Evolutionary conservation across 495 filamentous ascomycete genomes (phyloP).

Genomic region (Podospora conica): DNA sequence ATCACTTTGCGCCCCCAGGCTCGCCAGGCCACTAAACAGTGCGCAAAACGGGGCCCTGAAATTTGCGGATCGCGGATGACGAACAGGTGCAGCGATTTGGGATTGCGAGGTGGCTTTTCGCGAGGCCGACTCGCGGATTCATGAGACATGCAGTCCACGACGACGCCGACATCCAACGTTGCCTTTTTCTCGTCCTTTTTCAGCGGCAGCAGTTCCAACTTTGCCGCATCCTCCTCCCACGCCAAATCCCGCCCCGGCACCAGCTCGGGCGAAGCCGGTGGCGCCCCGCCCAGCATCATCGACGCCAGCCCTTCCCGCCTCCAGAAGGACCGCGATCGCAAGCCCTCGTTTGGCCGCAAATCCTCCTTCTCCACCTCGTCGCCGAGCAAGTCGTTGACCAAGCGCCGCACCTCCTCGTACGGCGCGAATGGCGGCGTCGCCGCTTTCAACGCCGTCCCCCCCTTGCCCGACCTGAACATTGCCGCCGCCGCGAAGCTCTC

Average conservation of each 20-base stretch:
- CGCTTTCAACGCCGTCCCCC: slow-evolving; percentile 28
- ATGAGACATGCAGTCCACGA: slow-evolving; percentile 38
- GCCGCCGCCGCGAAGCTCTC: slow-evolving; percentile 36
- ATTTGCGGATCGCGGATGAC: slow-evolving; percentile 8
- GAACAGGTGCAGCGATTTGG: slow-evolving; percentile 2
- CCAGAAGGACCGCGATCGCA: slow-evolving; percentile 42
- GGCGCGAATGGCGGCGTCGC: slow-evolving; percentile 12
- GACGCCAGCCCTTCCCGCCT: slow-evolving; percentile 21
- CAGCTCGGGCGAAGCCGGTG: slow-evolving; percentile 28
- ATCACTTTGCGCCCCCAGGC: slow-evolving; percentile 3
- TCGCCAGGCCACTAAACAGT: background rate
- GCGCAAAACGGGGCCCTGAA: slow-evolving; percentile 7
- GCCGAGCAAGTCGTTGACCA: slow-evolving; percentile 18
- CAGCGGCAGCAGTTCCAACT: slow-evolving; percentile 19
- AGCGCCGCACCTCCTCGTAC: slow-evolving; percentile 34
- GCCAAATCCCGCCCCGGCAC: slow-evolving; percentile 35
- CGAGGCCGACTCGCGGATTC: background rate
- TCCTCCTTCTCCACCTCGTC: slow-evolving; percentile 39
- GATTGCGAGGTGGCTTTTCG: slow-evolving; percentile 9
- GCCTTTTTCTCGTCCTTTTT: slow-evolving; percentile 42
- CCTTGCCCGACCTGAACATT: slow-evolving; percentile 32
- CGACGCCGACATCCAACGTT: slow-evolving; percentile 34
- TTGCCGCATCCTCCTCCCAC: slow-evolving; percentile 11
- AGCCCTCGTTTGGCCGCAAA: slow-evolving; percentile 40
- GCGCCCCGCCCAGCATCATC: background rate